Conservation (phyloP, 345 rosid genomes). For the Ceriops decandra region DNA sequence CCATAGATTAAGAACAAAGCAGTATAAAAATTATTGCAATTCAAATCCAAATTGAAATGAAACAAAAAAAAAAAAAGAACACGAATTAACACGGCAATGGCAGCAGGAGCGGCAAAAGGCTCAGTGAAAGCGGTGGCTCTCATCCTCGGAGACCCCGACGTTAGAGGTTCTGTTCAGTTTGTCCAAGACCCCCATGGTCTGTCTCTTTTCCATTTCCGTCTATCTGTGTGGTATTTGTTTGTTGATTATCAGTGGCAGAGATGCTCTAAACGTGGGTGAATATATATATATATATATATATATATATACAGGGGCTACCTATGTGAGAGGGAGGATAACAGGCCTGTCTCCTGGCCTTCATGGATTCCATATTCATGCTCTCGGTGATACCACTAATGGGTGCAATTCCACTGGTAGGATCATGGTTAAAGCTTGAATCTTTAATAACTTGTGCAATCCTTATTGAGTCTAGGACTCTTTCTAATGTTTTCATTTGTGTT, state of each 20-base stretch:
- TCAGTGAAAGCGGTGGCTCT: constrained; percentile 80
- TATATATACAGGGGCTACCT: constrained; percentile 55
- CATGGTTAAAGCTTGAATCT: not conserved
- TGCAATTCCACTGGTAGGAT: constrained; percentile 71
- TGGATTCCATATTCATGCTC: constrained; percentile 88
- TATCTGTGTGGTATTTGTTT: not conserved
- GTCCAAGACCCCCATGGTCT: constrained; percentile 57
- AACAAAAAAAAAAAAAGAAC: not conserved
- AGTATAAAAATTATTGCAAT: too few species aligned
- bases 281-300: not conserved
- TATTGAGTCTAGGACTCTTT: not conserved
- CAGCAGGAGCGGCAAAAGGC: constrained; percentile 26
- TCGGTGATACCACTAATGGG: constrained; percentile 91
- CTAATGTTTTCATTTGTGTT: not conserved
- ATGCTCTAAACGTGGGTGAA: not conserved
- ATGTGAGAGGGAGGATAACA: constrained; percentile 63
- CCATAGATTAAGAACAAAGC: too few species aligned
- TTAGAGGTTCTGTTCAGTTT: constrained; percentile 69
- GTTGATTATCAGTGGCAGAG: not conserved
- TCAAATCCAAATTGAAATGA: not conserved
- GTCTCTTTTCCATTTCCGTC: constrained; percentile 16
- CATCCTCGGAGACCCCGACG: constrained; percentile 55
- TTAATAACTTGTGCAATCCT: not conserved
- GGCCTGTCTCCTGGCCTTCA: constrained; percentile 83
- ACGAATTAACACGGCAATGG: constrained; percentile 31